A percentile compares a stretch with the other conserved stretches of the same genome.
These are phyloP conservation scores for Microdochium bolleyi DNA, from an alignment of 2,329 filamentous ascomycete genomes.

Conservation along the genomic window DNA sequence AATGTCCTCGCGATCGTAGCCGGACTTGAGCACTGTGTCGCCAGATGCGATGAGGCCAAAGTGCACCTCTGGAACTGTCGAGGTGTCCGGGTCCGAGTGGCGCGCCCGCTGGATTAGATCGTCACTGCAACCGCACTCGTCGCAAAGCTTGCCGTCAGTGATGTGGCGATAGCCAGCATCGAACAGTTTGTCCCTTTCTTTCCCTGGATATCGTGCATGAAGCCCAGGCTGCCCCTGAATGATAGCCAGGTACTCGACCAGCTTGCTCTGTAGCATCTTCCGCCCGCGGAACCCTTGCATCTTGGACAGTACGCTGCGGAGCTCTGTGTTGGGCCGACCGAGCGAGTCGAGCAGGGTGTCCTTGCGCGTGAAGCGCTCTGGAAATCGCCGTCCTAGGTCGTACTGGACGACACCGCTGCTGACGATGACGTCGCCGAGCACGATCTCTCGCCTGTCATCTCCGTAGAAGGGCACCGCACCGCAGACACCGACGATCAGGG, in stretches of 20 bases:
- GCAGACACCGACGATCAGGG: constrained; percentile 10
- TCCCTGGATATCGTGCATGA: constrained; percentile 7
- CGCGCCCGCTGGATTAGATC: background rate
- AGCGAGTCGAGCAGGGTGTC: constrained; percentile 11
- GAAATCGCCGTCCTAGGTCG: constrained; percentile 16
- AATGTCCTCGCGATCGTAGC: constrained; percentile 23
- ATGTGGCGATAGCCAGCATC: constrained; percentile 8
- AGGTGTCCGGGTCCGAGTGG: background rate
- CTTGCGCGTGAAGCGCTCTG: constrained; percentile 10
- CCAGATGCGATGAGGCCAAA: constrained; percentile 29
- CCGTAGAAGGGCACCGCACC: constrained; percentile 10
- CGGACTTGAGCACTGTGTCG: constrained; percentile 30
- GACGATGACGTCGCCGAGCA: constrained; percentile 18
- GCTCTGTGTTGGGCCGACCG: constrained; percentile 10
- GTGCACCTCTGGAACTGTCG: constrained; percentile 17
- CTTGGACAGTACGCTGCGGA: constrained; percentile 16
- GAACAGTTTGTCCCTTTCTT: constrained; percentile 8
- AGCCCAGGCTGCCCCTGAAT: constrained; percentile 1
- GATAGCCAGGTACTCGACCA: constrained; percentile 2
- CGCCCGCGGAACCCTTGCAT: constrained; percentile 11
- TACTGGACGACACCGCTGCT: constrained; percentile 17
- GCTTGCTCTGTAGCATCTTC: constrained; percentile 2
- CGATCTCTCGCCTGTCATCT: constrained; percentile 5
- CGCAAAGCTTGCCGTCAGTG: constrained; percentile 3
- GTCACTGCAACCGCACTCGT: constrained; percentile 15